phyloP scores from a whole-genome alignment of 306 rosid species.

The Adenanthera pavonina region DNA sequence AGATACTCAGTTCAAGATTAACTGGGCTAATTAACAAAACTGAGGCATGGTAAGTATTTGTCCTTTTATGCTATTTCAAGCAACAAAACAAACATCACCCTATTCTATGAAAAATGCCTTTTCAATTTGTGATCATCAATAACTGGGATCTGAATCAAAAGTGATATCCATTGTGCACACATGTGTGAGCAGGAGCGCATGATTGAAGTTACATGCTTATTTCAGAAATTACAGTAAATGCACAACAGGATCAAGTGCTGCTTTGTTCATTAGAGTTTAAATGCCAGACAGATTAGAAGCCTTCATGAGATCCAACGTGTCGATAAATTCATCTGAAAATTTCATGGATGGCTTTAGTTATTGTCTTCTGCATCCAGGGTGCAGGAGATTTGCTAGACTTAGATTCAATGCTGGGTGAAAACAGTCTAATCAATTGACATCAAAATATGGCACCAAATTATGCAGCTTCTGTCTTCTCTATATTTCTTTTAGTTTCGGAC shows the following conservation, averaged over 20 bases:
- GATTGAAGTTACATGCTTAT: not conserved
- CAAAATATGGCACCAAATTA: conserved; percentile 14
- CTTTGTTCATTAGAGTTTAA: not conserved
- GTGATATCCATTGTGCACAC: not conserved
- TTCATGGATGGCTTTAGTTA: not conserved
- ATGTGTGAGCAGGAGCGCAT: not conserved
- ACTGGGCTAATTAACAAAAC: not conserved
- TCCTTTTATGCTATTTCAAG: conserved; percentile 18
- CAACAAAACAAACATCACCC: not conserved
- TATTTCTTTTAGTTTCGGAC: not conserved
- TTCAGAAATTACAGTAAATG: not conserved
- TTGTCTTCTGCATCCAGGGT: conserved; percentile 13
- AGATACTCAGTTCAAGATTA: conserved; percentile 5
- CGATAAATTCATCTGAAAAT: not conserved
- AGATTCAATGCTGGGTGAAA: not conserved
- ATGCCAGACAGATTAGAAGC: not conserved
- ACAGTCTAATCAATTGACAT: not conserved
- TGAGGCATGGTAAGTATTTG: not conserved
- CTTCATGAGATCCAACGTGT: not conserved
- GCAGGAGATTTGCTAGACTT: not conserved
- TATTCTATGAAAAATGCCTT: not conserved
- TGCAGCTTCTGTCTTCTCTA: not conserved
- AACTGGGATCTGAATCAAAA: not conserved
- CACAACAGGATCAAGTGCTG: not conserved
- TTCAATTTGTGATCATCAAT: not conserved